Percentiles rank a stretch among this genome's conserved stretches.
phyloP scores from a whole-genome alignment of 2,329 filamentous ascomycete species.

The Alternaria gaisen region DNA sequence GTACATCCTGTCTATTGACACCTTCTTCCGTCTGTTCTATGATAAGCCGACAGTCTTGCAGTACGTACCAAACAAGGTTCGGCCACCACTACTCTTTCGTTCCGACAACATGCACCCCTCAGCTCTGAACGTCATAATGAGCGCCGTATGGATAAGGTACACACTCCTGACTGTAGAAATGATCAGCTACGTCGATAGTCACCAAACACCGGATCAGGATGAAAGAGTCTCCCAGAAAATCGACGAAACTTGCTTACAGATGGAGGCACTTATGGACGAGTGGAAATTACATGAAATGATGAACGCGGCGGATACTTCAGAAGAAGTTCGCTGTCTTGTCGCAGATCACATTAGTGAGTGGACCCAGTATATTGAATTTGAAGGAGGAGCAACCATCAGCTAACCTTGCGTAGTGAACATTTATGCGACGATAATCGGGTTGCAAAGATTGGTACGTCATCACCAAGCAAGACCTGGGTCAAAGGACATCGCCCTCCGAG shows the following conservation, averaged over 20 bases:
- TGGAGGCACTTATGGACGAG: constrained; percentile 18
- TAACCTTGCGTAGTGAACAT: constrained; percentile 26
- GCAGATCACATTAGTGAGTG: constrained; percentile 33
- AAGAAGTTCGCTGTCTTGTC: constrained; percentile 24
- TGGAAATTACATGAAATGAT: constrained; percentile 31
- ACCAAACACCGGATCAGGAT: background rate
- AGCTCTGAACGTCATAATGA: constrained; percentile 21
- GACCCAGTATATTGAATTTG: background rate
- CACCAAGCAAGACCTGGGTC: constrained; percentile 10
- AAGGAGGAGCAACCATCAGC: background rate
- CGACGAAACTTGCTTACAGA: constrained; percentile 26
- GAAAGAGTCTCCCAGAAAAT: constrained; percentile 17
- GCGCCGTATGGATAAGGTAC: constrained; percentile 33
- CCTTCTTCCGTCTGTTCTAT: constrained; percentile 40
- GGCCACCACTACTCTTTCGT: constrained; percentile 31
- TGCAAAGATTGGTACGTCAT: constrained; percentile 28
- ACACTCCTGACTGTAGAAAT: constrained; percentile 31
- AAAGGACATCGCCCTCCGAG: constrained; percentile 27
- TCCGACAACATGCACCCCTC: constrained; percentile 29
- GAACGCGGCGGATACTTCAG: constrained; percentile 7
- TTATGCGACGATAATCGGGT: constrained; percentile 37
- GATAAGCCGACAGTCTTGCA: constrained; percentile 35
- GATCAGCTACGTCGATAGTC: constrained; percentile 29
- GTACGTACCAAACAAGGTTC: constrained; percentile 30
- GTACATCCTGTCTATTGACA: constrained; percentile 35